These are phyloP conservation scores for Pulveroboletus ravenelii DNA, from an alignment of 768 basidiomycete species.

Conservation along the genomic window DNA sequence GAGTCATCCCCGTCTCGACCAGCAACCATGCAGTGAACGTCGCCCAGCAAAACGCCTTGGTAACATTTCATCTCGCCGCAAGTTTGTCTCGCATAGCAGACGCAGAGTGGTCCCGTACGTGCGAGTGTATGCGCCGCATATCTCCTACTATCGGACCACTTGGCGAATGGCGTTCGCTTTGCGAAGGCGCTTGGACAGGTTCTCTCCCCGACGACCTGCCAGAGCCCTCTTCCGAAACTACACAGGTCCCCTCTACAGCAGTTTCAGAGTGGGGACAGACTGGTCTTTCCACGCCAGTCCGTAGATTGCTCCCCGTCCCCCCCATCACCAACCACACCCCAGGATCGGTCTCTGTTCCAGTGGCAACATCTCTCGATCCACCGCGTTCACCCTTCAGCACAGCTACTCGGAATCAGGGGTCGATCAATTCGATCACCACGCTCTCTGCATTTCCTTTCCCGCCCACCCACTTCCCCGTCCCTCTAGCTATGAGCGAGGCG, in stretches of 20 bases:
- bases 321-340: conserved; percentile 11
- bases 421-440: conserved; percentile 52
- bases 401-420: conserved; percentile 23
- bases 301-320: conserved; percentile 20
- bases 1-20: background rate
- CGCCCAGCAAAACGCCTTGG: conserved; percentile 54
- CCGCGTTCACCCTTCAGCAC: conserved; percentile 22
- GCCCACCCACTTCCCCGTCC: conserved; percentile 67
- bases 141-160: conserved; percentile 65
- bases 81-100: conserved; percentile 70
- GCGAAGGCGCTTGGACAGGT: conserved; percentile 72
- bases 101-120: conserved; percentile 68
- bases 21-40: conserved; percentile 67
- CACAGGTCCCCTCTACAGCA: background rate
- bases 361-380: conserved; percentile 16
- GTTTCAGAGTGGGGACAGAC: conserved; percentile 32
- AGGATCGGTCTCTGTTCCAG: conserved; percentile 6
- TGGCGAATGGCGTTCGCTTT: conserved; percentile 67
- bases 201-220: conserved; percentile 30
- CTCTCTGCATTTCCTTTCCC: conserved; percentile 71
- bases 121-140: conserved; percentile 66
- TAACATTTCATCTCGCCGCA: conserved; percentile 59
- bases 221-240: conserved; percentile 9
- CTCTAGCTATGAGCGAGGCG: conserved; percentile 33
- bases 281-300: conserved; percentile 14